phyloP scores from a whole-genome alignment of 1,139 yeast species.

The Pneumocystis canis region DNA sequence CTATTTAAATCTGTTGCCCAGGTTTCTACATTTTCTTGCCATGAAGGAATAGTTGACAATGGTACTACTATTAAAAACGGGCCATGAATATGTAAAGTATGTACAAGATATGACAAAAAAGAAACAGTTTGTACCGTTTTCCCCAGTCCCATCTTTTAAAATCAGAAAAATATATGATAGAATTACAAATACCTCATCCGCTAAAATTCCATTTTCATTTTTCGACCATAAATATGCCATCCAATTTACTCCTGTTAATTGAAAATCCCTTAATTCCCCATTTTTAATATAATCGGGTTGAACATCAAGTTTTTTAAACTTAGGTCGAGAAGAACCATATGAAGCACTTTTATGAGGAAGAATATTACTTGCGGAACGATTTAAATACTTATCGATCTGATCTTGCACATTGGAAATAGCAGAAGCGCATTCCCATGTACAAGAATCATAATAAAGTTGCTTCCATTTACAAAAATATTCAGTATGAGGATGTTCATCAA shows the following conservation, averaged over 20 bases:
- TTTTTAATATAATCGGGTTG: conserved; percentile 87
- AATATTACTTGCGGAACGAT: conserved; percentile 66
- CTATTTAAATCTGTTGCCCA: conserved; percentile 97
- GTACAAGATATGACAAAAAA: conserved; percentile 84
- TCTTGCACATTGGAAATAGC: conserved; percentile 77
- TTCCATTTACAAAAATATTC: conserved; percentile 85
- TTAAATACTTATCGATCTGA: conserved; percentile 72
- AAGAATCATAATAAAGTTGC: conserved; percentile 81
- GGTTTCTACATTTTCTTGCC: conserved; percentile 96
- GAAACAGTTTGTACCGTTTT: conserved; percentile 95
- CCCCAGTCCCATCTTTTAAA: conserved; percentile 70
- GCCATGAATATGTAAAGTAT: conserved; percentile 89
- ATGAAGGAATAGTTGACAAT: conserved; percentile 87
- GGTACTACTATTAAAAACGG: conserved; percentile 96
- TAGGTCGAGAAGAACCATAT: conserved; percentile 57
- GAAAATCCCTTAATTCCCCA: conserved; percentile 92
- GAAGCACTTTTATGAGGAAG: conserved; percentile 68
- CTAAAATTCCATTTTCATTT: conserved; percentile 91
- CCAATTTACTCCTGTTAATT: conserved; percentile 95
- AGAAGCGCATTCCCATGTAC: conserved; percentile 93
- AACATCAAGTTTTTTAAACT: conserved; percentile 67
- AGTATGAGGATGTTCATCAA: conserved; percentile 31
- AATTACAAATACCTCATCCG: conserved; percentile 47
- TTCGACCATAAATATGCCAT: conserved; percentile 98
- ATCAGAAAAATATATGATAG: background rate